Evolutionary conservation across 108 stramenopile species (phyloP).

Genomic region (Skeletonema marinoi): DNA sequence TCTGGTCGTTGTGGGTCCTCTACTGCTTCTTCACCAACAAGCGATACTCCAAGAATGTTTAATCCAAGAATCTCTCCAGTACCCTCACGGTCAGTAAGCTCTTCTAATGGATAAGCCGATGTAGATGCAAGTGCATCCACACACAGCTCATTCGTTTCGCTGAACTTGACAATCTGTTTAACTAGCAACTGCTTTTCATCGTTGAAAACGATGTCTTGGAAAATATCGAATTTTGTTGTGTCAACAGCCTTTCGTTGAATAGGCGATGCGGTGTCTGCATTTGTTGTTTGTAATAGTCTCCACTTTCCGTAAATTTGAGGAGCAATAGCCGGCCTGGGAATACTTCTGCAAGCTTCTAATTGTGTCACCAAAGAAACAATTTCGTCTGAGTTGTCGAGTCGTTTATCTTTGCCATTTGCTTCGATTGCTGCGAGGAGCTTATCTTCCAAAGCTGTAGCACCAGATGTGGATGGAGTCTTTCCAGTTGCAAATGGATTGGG

Average conservation of each 20-base stretch:
- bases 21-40: slow-evolving; percentile 76
- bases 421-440: slow-evolving; percentile 49
- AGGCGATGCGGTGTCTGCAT: slow-evolving; percentile 81
- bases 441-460: slow-evolving; percentile 40
- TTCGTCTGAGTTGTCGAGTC: slow-evolving; percentile 68
- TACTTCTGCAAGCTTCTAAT: slow-evolving; percentile 50
- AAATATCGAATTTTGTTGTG: slow-evolving; percentile 76
- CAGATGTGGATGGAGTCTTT: neutral
- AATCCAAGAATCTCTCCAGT: slow-evolving; percentile 77
- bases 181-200: slow-evolving; percentile 60
- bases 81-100: slow-evolving; percentile 71
- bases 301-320: slow-evolving; percentile 76
- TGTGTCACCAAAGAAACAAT: slow-evolving; percentile 56
- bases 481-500: slow-evolving; percentile 24
- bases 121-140: slow-evolving; percentile 85
- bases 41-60: slow-evolving; percentile 78
- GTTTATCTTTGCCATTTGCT: slow-evolving; percentile 35
- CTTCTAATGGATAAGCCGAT: slow-evolving; percentile 75
- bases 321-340: slow-evolving; percentile 73
- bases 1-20: slow-evolving; percentile 72
- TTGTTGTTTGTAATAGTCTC: slow-evolving; percentile 78
- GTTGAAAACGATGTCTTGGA: slow-evolving; percentile 77
- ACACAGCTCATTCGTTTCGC: slow-evolving; percentile 52
- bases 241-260: slow-evolving; percentile 89
- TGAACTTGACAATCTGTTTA: slow-evolving; percentile 83